Evolutionary conservation across 2,329 filamentous ascomycete genomes (phyloP), one percentile per base, ranked within the genome.

Genomic region (Colletotrichum musicola): DNA sequence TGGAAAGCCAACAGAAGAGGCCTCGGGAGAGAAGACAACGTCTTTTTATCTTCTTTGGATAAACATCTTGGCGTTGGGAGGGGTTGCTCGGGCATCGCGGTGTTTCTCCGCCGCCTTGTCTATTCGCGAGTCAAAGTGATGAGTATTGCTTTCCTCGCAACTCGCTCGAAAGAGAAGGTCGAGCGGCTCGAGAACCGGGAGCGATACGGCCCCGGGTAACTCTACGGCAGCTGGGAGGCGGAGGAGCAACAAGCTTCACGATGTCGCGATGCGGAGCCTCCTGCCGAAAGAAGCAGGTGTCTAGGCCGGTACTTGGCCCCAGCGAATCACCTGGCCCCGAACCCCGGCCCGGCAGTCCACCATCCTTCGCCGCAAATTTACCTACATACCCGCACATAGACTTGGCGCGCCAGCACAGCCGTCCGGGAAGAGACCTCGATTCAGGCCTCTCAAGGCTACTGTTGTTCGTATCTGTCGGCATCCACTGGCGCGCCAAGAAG

Each of bases 221-320:
- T 35, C 30, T 1, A 35, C 40, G 22, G 16, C 46, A 27, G 49
- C 6, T 49, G 22, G 38, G 38, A 44, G 9, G 40, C 40, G 22
- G 40, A 35, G 46, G 49, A 62, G 30, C 54, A 59, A 50, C 61
- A 50, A 59, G 46, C 38, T 54, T 54, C 14, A 20, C 44, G 20
- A 68, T 60, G 54, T 68, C 65, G 53, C 49, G 61, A 68, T 64
- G 55, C 65, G 55, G 55, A 59, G 42, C 54, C 42, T 55, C 62
- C 55, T 64, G 27, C 65, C 65, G 40, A 49, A 68, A 68, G 61
- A 64, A 64, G 65, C 65, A 68, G 65, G 65, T 68, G 65, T 53
- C n/a, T 64, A n/a, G 16, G 40, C 59, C 65, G 54, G 65, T 59
- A 68, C 61, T 64, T 50, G 54, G 22, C 14, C 5, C 4, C 18